A percentile compares a stretch with the other conserved stretches of the same genome.
These are phyloP conservation scores for Xylaria intraflava DNA, from an alignment of 495 filamentous ascomycete species.

Conservation along the genomic window DNA sequence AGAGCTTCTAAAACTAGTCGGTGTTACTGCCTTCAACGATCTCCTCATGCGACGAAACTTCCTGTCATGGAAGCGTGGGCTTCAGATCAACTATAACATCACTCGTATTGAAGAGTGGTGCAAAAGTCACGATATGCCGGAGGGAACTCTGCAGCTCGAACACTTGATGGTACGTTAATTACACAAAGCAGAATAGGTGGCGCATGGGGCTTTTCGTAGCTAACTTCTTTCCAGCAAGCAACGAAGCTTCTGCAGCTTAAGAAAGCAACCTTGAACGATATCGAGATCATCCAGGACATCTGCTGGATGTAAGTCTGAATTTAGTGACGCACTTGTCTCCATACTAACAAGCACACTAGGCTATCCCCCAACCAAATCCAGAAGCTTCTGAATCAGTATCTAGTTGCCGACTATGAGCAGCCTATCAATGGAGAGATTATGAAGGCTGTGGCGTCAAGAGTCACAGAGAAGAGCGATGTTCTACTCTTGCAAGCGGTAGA, in stretches of 20 bases:
- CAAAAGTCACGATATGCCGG: slow-evolving; percentile 99
- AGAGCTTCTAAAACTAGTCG: slow-evolving; percentile 86
- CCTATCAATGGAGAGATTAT: slow-evolving; percentile 99
- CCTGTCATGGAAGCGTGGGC: slow-evolving; percentile 96
- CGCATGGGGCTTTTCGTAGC: neutral
- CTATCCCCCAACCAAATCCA: slow-evolving; percentile 98
- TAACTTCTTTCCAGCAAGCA: slow-evolving; percentile 63
- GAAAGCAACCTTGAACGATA: slow-evolving; percentile 98
- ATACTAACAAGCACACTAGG: slow-evolving; percentile 38
- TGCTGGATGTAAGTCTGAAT: slow-evolving; percentile 86
- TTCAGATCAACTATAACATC: slow-evolving; percentile 99
- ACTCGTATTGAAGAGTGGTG: slow-evolving; percentile 99
- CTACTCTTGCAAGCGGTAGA: slow-evolving; percentile 88
- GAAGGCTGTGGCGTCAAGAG: slow-evolving; percentile 95
- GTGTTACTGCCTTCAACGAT: slow-evolving; percentile 98
- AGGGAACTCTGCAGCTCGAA: slow-evolving; percentile 94
- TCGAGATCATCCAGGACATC: slow-evolving; percentile 99
- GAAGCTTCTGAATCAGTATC: slow-evolving; percentile 96
- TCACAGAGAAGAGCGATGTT: slow-evolving; percentile 97
- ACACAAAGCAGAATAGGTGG: neutral
- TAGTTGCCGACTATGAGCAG: slow-evolving; percentile 98
- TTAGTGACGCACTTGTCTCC: neutral
- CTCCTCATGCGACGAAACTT: slow-evolving; percentile 96
- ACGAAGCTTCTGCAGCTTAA: slow-evolving; percentile 98
- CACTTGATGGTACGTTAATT: slow-evolving; percentile 79